Percentiles rank a stretch among this genome's conserved stretches.
phyloP scores from a whole-genome alignment of 352 stramenopile species.

The Globisporangium uncinulatum region DNA sequence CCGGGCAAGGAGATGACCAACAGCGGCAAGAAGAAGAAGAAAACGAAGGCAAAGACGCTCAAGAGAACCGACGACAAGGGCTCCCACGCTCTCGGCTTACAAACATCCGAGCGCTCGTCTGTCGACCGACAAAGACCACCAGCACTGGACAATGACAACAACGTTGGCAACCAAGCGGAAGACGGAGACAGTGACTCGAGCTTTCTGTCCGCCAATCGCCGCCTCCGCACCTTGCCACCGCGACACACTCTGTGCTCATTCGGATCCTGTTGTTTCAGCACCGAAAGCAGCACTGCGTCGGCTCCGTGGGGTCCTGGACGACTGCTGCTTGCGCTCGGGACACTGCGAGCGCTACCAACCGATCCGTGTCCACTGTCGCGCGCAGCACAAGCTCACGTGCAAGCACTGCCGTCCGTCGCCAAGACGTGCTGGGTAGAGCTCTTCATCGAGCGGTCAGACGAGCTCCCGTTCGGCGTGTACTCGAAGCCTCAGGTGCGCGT shows the following conservation, averaged over 20 bases:
- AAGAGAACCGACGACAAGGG: not conserved
- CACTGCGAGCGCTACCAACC: not conserved
- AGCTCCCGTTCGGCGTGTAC: conserved; percentile 44
- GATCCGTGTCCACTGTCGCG: not conserved
- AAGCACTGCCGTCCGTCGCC: conserved; percentile 4
- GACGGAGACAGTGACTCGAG: not conserved
- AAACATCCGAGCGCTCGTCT: not conserved
- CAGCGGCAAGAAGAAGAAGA: conserved; percentile 1
- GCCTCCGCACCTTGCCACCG: not conserved
- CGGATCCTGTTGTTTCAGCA: conserved; percentile 9
- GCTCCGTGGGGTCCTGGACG: conserved; percentile 3
- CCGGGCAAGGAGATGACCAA: conserved; percentile 8
- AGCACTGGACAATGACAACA: not conserved
- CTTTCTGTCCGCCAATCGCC: not conserved
- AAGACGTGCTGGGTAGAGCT: conserved; percentile 27
- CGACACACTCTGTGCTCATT: not conserved
- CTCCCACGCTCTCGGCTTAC: too few species aligned
- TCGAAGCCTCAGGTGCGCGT: conserved; percentile 36
- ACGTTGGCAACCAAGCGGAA: not conserved
- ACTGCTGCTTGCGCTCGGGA: conserved; percentile 6
- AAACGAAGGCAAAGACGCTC: not conserved
- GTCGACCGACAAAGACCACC: not conserved
- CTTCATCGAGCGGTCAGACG: conserved; percentile 37
- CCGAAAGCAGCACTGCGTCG: conserved; percentile 15
- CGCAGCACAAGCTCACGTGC: not conserved